Conservation (phyloP, 805 yeast genomes). For the Sugiyamaella valdiviana region DNA sequence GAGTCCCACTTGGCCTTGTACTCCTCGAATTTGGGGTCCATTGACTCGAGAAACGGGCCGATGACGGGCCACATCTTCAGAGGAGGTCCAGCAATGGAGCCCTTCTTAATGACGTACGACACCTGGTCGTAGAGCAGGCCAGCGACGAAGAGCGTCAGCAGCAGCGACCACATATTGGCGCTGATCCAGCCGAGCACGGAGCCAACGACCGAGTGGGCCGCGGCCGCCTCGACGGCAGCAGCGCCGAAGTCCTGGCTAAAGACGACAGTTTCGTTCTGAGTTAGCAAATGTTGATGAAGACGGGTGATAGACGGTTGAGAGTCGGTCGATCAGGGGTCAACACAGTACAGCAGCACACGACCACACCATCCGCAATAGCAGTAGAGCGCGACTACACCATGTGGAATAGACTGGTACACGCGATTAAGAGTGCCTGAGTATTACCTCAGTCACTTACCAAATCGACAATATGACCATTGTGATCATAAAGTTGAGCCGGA, state of each 20-base stretch:
- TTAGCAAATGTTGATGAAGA: background rate
- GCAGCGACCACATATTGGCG: constrained; percentile 17
- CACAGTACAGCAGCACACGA: background rate
- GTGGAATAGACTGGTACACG: too few relatives aligned
- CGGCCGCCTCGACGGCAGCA: background rate
- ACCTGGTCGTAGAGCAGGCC: constrained; percentile 38
- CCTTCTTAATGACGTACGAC: constrained; percentile 74
- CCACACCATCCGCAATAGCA: too few relatives aligned
- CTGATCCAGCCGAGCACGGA: constrained; percentile 1
- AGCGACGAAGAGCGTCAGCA: constrained; percentile 20
- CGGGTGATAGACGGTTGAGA: background rate
- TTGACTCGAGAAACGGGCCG: constrained; percentile 90
- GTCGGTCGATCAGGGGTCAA: too few relatives aligned
- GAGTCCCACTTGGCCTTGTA: constrained; percentile 90
- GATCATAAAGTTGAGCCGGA: too few relatives aligned
- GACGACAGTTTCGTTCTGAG: background rate
- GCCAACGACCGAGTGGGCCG: constrained; percentile 1
- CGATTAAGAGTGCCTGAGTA: too few relatives aligned
- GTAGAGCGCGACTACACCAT: too few relatives aligned
- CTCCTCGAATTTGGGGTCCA: constrained; percentile 93
- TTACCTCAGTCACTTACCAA: too few relatives aligned
- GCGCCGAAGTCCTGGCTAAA: background rate
- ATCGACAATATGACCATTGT: too few relatives aligned
- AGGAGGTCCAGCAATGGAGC: constrained; percentile 83
- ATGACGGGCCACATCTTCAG: constrained; percentile 90